A percentile compares a stretch with the other conserved stretches of the same genome.
Conservation (phyloP, 2,329 filamentous ascomycete species). For the Gnomoniopsis sp. region DNA sequence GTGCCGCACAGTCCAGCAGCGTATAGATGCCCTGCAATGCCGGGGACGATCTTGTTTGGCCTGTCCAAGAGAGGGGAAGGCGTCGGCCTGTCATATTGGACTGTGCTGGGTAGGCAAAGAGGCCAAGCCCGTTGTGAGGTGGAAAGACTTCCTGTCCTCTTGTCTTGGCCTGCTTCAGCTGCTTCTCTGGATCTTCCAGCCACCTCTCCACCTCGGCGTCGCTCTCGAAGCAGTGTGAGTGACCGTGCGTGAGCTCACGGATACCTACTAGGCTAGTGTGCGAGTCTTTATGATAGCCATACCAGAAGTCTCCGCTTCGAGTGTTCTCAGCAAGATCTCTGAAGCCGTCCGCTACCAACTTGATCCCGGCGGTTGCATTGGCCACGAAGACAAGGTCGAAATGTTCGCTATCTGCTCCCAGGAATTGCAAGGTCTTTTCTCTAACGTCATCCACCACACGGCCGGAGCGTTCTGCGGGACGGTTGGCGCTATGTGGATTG, state of each 20-base stretch:
- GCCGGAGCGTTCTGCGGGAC: slow-evolving; percentile 55
- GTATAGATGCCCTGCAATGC: slow-evolving; percentile 43
- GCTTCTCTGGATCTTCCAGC: slow-evolving; percentile 27
- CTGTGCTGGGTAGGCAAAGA: slow-evolving; percentile 66
- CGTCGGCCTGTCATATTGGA: slow-evolving; percentile 68
- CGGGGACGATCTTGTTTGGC: slow-evolving; percentile 30
- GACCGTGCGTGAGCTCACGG: slow-evolving; percentile 56
- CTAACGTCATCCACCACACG: slow-evolving; percentile 55
- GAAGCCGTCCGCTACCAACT: slow-evolving; percentile 64
- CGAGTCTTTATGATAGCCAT: slow-evolving; percentile 58
- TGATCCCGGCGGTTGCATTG: slow-evolving; percentile 89
- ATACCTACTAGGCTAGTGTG: slow-evolving; percentile 68
- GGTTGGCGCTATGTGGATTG: slow-evolving; percentile 65
- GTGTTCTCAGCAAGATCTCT: slow-evolving; percentile 48
- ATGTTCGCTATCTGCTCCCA: slow-evolving; percentile 54
- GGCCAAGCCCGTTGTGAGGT: slow-evolving; percentile 27
- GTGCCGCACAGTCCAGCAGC: slow-evolving; percentile 60
- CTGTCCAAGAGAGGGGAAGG: slow-evolving; percentile 55
- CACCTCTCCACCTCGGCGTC: slow-evolving; percentile 50
- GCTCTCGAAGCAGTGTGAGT: slow-evolving; percentile 55
- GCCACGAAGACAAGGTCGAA: slow-evolving; percentile 72
- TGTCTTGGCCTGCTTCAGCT: slow-evolving; percentile 16
- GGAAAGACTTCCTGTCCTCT: slow-evolving; percentile 20
- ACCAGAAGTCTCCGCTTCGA: slow-evolving; percentile 47
- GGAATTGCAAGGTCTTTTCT: slow-evolving; percentile 50